Conservation (phyloP, 108 stramenopile genomes). For the Cyclotella kingstonii region DNA sequence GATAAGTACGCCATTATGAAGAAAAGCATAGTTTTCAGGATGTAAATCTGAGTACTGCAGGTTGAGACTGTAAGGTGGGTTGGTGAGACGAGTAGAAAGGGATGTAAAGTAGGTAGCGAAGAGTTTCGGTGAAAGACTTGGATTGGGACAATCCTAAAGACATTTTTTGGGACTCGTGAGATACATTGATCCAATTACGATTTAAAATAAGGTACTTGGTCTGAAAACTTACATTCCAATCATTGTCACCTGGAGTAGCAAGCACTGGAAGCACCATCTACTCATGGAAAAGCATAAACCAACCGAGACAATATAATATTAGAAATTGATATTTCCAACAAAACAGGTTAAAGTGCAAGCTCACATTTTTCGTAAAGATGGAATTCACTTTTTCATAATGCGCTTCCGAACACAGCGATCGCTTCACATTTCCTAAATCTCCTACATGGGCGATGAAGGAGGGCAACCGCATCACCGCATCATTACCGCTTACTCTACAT, state of each 20-base stretch:
- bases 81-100: background rate
- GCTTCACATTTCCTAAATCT: conserved; percentile 1
- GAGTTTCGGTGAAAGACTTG: background rate
- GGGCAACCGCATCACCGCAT: background rate
- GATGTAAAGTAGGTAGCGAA: background rate
- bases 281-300: background rate
- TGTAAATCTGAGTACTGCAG: background rate
- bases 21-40: conserved; percentile 3
- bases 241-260: background rate
- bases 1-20: background rate
- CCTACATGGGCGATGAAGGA: background rate
- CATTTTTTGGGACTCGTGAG: background rate
- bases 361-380: conserved; percentile 1
- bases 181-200: background rate
- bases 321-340: background rate
- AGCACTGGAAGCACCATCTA: conserved; percentile 1
- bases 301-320: background rate
- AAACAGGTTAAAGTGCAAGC: background rate
- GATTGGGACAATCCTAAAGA: background rate
- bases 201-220: background rate
- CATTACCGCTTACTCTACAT: background rate
- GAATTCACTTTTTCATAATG: background rate
- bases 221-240: background rate
- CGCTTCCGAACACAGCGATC: background rate
- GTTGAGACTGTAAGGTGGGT: conserved; percentile 1